Evolutionary conservation across 371 early-diverging fungal genomes (phyloP), one percentile per base, ranked within the genome.

Genomic region (Fennellomyces sp.): DNA sequence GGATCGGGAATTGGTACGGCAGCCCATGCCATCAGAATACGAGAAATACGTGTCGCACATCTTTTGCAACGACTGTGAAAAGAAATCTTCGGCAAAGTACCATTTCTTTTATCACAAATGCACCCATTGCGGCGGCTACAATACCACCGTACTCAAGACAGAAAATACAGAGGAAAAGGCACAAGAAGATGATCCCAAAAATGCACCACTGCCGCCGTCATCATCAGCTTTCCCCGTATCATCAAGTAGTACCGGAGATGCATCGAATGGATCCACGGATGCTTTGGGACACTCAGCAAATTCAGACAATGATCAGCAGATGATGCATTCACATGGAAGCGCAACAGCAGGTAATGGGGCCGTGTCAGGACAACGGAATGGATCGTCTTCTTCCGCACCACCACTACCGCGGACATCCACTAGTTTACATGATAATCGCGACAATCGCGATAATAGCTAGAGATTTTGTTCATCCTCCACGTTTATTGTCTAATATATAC

Each of bases 21-120:
- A 96, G 63, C 78, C 80, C 13, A 97, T 99, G 96, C 97, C 97
- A 10, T 78, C 85, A 26, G 97, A 97, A 67, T 96, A 94, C 77
- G 83, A 80, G 35, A 81, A 89, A 61, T 80, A 75, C 27, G 72
- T 81, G 30, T 85, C 90, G 4, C 72, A 77, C 30, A 84, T 98
- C 15, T 90, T 94, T 65, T 99, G 99, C 84, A 97, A 96, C 72
- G 99, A 99, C 71, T 99, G 99, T 70, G 94, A 93, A 60, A 80
- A 87, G 64, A 89, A 88, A 55, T 88, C 90, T 2, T 69, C 75
- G 13, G 91, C 92, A 1, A 89, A 88, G 56, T 97, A 90, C 75
- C 96, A 96, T 66, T 98, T 97, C 70, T 64, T 97, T 41, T 97
- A 97, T 73, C 98, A 99, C 79, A 95, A 95, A 71, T 99, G 99